Percentiles rank a stretch among this genome's conserved stretches.
phyloP scores from a whole-genome alignment of 805 yeast genomes.

The Lipomyces yamadae region DNA sequence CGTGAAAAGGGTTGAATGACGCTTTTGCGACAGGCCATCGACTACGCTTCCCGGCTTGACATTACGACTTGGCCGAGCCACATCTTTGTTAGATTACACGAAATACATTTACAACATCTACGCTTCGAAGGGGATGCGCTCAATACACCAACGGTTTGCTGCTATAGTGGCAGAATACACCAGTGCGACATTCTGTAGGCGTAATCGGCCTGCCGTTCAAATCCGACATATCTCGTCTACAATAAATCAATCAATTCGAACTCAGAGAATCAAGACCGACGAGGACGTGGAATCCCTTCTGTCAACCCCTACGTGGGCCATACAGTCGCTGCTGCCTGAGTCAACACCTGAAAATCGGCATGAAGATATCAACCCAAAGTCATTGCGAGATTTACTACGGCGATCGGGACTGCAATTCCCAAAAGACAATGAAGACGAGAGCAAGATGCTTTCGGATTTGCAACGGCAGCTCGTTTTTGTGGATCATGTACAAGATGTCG shows the following conservation, averaged over 20 bases:
- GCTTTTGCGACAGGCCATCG: too few species aligned
- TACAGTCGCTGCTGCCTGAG: conserved; percentile 19
- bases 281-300: conserved; percentile 22
- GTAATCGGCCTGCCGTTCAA: not conserved
- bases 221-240: not conserved
- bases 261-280: conserved; percentile 11
- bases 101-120: too few species aligned
- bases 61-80: too few species aligned
- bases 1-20: too few species aligned
- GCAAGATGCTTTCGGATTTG: conserved; percentile 41
- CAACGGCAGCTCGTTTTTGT: conserved; percentile 48
- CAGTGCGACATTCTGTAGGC: not conserved
- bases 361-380: conserved; percentile 32
- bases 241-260: not conserved
- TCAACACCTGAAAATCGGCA: conserved; percentile 10
- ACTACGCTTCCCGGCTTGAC: too few species aligned
- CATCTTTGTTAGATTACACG: too few species aligned
- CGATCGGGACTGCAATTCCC: conserved; percentile 42
- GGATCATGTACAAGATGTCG: conserved; percentile 46
- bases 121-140: not conserved
- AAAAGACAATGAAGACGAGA: conserved; percentile 34
- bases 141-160: not conserved
- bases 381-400: conserved; percentile 41
- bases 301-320: conserved; percentile 22
- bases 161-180: not conserved